Percentiles rank a stretch among this genome's conserved stretches.
Conservation (phyloP, 1,284 basidiomycete species). For the Papiliotrema terrestris region DNA sequence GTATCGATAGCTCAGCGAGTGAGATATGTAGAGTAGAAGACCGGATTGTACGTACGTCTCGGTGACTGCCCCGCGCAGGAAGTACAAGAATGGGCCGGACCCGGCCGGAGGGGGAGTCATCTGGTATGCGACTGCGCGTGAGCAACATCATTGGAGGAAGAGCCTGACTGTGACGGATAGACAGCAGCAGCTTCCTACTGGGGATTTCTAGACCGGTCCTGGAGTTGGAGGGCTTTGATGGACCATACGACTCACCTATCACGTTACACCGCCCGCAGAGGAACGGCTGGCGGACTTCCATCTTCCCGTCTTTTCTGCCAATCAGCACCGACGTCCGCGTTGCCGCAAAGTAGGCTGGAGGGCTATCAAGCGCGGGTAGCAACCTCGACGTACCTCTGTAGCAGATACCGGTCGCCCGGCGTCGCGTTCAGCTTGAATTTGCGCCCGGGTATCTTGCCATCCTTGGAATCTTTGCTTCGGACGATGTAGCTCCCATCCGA, state of each 20-base stretch:
- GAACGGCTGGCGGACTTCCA: slow-evolving; percentile 44
- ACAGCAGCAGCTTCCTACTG: too few relatives aligned
- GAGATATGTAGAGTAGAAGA: not conserved
- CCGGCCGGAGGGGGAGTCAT: slow-evolving; percentile 40
- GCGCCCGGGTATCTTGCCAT: slow-evolving; percentile 27
- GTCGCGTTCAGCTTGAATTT: slow-evolving; percentile 50
- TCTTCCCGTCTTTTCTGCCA: slow-evolving; percentile 16
- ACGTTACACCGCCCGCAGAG: slow-evolving; percentile 45
- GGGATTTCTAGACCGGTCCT: too few relatives aligned
- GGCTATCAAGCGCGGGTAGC: too few relatives aligned
- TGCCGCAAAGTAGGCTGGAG: too few relatives aligned
- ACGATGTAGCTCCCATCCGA: slow-evolving; percentile 45
- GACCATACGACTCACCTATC: slow-evolving; percentile 25
- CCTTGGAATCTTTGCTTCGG: slow-evolving; percentile 19
- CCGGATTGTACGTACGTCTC: slow-evolving; percentile 29
- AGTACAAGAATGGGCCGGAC: slow-evolving; percentile 42
- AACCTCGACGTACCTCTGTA: slow-evolving; percentile 42
- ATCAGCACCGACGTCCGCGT: too few relatives aligned
- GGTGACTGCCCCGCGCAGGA: slow-evolving; percentile 46
- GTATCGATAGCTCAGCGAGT: not conserved
- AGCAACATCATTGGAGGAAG: not conserved
- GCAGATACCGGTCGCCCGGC: slow-evolving; percentile 36
- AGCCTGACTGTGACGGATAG: not conserved
- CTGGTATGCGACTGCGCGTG: slow-evolving; percentile 45
- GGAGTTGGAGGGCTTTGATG: not conserved